Evolutionary conservation across 139 green algal genomes (phyloP).

Genomic region (Nannochloris sp.): DNA sequence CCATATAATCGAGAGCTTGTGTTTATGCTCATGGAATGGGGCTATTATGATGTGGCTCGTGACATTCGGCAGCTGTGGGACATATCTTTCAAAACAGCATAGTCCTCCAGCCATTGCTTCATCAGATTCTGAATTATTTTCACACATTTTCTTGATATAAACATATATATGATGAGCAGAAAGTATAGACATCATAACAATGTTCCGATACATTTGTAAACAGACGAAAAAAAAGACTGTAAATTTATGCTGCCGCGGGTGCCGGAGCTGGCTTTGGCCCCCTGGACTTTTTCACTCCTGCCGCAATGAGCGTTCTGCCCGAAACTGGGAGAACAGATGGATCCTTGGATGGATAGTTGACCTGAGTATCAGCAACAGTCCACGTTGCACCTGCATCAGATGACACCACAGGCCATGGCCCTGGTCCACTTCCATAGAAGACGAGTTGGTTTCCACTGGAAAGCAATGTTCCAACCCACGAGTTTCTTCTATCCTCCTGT

Average conservation of each 20-base stretch:
- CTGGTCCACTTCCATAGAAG: background rate
- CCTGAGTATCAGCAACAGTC: background rate
- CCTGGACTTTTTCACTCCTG: conserved; percentile 2
- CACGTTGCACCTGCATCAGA: background rate
- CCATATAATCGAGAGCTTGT: background rate
- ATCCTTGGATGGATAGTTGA: background rate
- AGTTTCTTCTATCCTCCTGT: background rate
- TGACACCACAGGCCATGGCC: conserved; percentile 1
- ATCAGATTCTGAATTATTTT: too few relatives aligned
- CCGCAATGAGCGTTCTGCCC: background rate
- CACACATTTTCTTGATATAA: too few relatives aligned
- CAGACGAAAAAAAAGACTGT: too few relatives aligned
- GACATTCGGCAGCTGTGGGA: background rate
- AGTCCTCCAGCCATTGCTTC: too few relatives aligned
- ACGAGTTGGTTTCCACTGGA: conserved; percentile 1
- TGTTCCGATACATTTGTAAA: too few relatives aligned
- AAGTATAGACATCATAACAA: too few relatives aligned
- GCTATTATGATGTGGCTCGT: background rate
- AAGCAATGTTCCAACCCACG: conserved; percentile 5
- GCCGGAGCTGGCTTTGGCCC: background rate
- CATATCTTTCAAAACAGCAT: too few relatives aligned
- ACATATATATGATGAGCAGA: too few relatives aligned
- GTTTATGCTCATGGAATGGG: background rate
- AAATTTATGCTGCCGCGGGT: background rate
- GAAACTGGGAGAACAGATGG: background rate